Evolutionary conservation across 179 eudicot species (phyloP).

Genomic region (Sideroxylon spinosum): DNA sequence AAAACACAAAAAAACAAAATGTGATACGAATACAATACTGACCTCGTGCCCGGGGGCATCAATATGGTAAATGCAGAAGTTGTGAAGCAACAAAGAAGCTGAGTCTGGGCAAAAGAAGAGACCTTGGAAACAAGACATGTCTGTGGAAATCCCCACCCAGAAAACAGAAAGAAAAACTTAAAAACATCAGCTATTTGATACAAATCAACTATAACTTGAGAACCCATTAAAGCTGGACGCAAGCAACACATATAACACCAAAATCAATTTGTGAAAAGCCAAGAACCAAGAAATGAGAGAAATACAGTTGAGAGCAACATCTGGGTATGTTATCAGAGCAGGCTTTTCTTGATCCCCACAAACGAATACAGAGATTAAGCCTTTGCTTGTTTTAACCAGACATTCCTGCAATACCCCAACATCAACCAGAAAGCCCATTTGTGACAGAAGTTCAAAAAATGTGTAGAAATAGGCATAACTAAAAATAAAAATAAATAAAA

Average conservation of each 20-base stretch:
- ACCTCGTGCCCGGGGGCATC: conserved; percentile 90
- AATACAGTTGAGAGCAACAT: conserved; percentile 29
- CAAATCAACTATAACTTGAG: background rate
- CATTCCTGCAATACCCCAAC: conserved; percentile 18
- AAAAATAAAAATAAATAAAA: no score
- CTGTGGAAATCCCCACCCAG: conserved; percentile 28
- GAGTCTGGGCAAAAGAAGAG: conserved; percentile 67
- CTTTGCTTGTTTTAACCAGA: conserved; percentile 22
- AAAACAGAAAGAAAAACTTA: background rate
- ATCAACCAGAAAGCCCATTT: background rate
- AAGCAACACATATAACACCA: background rate
- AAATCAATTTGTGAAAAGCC: background rate
- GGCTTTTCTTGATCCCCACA: conserved; percentile 28
- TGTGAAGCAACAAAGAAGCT: conserved; percentile 63
- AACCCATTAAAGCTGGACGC: background rate
- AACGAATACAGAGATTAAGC: conserved; percentile 21
- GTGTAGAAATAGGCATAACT: no score
- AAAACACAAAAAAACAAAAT: background rate
- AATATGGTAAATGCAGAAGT: conserved; percentile 81
- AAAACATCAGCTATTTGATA: background rate
- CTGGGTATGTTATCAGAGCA: conserved; percentile 28
- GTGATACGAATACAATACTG: conserved; percentile 19
- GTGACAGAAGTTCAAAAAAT: background rate
- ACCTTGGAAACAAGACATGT: conserved; percentile 81
- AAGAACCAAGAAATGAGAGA: background rate